Conservation (phyloP, 2,329 filamentous ascomycete species). For the Colletotrichum incanum region DNA sequence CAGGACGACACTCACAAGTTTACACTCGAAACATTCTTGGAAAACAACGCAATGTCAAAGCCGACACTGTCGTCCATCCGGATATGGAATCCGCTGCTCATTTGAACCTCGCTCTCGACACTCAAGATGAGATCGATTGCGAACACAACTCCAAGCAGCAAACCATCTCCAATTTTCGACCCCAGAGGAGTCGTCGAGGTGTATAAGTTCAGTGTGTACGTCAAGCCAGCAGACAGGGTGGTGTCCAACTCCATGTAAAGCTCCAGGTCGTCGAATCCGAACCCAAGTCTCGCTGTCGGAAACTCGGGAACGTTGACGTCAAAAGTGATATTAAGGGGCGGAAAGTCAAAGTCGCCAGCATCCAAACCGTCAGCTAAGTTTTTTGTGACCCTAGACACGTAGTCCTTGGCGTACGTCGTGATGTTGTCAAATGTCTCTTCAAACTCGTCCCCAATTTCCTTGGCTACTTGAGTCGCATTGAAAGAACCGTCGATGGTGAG, state of each 20-base stretch:
- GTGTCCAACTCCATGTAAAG: slow-evolving; percentile 66
- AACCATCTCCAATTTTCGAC: slow-evolving; percentile 56
- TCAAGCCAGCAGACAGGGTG: slow-evolving; percentile 56
- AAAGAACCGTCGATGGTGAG: slow-evolving; percentile 60
- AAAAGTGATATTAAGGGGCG: slow-evolving; percentile 59
- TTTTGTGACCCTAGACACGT: slow-evolving; percentile 50
- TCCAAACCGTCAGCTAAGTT: slow-evolving; percentile 50
- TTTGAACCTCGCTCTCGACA: slow-evolving; percentile 62
- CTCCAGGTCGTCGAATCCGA: slow-evolving; percentile 67
- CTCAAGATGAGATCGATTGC: slow-evolving; percentile 67
- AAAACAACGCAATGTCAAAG: slow-evolving; percentile 66
- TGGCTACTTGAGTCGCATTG: slow-evolving; percentile 54
- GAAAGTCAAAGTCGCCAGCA: slow-evolving; percentile 52
- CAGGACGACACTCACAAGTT: slow-evolving; percentile 60
- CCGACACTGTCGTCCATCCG: slow-evolving; percentile 65
- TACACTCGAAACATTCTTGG: slow-evolving; percentile 62
- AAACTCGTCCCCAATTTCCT: slow-evolving; percentile 54
- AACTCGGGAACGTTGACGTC: slow-evolving; percentile 61
- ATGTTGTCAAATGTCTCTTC: slow-evolving; percentile 53
- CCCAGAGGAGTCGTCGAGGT: slow-evolving; percentile 62
- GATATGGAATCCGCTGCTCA: slow-evolving; percentile 70
- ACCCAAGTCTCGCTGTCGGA: slow-evolving; percentile 58
- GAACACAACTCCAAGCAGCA: slow-evolving; percentile 63
- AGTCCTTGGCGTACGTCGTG: slow-evolving; percentile 52
- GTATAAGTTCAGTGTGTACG: slow-evolving; percentile 66